phyloP scores from a whole-genome alignment of 164 flowering plant genomes.

The Saururus chinensis region DNA sequence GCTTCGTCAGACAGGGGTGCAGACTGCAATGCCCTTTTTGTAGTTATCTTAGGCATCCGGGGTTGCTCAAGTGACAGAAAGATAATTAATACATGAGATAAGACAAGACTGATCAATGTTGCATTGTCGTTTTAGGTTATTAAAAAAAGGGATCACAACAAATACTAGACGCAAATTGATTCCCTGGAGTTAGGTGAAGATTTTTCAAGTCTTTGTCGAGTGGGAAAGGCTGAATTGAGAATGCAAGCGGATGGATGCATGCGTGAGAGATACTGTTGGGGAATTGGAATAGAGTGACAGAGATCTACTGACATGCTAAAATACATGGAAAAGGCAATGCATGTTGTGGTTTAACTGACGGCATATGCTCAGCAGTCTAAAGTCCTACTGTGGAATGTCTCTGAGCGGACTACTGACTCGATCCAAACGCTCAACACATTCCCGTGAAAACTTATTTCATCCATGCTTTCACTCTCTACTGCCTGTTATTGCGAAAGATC shows the following conservation, averaged over 20 bases:
- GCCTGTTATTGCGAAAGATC: no score
- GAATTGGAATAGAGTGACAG: conserved; percentile 11
- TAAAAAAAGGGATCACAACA: conserved; percentile 15
- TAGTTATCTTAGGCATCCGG: conserved; percentile 7
- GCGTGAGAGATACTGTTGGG: neutral
- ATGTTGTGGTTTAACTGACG: conserved; percentile 39
- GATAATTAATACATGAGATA: conserved; percentile 18
- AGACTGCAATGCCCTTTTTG: neutral
- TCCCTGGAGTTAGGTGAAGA: conserved; percentile 39
- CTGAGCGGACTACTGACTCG: no score
- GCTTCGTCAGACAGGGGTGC: neutral
- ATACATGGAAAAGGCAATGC: conserved; percentile 45
- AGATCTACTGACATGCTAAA: conserved; percentile 20
- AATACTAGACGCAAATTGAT: conserved; percentile 39
- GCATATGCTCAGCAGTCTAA: conserved; percentile 9
- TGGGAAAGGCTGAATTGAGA: conserved; percentile 16
- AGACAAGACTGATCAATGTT: conserved; percentile 31
- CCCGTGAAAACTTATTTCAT: no score
- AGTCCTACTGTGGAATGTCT: no score
- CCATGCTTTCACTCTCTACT: no score
- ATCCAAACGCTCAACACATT: no score
- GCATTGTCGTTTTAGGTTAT: conserved; percentile 33
- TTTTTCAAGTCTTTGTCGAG: conserved; percentile 41
- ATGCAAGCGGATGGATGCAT: conserved; percentile 41
- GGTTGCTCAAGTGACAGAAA: conserved; percentile 8